Percentiles rank a stretch among this genome's conserved stretches.
Conservation (phyloP, 192 early-diverging fungal genomes). For the Mortierella antarctica region DNA sequence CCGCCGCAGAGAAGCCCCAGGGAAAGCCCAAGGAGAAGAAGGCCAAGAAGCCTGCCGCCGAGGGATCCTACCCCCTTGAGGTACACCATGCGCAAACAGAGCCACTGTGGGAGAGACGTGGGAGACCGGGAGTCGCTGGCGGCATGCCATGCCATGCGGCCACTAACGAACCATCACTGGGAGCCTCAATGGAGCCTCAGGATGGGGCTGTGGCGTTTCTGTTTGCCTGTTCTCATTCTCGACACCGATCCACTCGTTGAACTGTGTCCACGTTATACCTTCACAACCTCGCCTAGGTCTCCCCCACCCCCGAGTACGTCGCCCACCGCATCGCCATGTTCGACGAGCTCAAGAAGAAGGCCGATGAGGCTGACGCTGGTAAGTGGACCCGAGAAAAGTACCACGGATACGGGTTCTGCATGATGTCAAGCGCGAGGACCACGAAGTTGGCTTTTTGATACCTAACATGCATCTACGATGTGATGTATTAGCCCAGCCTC, state of each 20-base stretch:
- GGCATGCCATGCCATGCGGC: not conserved
- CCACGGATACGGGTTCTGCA: no score
- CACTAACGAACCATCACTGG: no score
- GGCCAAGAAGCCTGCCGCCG: conserved; percentile 50
- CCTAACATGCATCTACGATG: not conserved
- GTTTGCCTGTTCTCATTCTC: no score
- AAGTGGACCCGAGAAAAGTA: conserved; percentile 8
- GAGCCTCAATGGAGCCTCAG: no score
- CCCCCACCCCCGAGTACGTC: conserved; percentile 81
- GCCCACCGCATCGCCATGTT: conserved; percentile 84
- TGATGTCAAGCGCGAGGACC: no score
- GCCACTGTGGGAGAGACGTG: not conserved
- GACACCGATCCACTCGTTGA: no score
- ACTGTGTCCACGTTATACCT: not conserved
- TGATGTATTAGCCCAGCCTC: conserved; percentile 70
- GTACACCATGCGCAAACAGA: conserved; percentile 14
- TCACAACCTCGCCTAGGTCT: conserved; percentile 49
- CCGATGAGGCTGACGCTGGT: conserved; percentile 74
- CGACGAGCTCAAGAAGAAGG: conserved; percentile 73
- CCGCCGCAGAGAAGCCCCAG: conserved; percentile 45
- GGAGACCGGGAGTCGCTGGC: not conserved
- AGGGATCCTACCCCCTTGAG: conserved; percentile 56
- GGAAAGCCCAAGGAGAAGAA: conserved; percentile 64
- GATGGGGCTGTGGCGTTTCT: no score
- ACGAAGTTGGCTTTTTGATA: no score